Conservation (phyloP, 2,329 filamentous ascomycete species). For the Sporothrix luriei region DNA sequence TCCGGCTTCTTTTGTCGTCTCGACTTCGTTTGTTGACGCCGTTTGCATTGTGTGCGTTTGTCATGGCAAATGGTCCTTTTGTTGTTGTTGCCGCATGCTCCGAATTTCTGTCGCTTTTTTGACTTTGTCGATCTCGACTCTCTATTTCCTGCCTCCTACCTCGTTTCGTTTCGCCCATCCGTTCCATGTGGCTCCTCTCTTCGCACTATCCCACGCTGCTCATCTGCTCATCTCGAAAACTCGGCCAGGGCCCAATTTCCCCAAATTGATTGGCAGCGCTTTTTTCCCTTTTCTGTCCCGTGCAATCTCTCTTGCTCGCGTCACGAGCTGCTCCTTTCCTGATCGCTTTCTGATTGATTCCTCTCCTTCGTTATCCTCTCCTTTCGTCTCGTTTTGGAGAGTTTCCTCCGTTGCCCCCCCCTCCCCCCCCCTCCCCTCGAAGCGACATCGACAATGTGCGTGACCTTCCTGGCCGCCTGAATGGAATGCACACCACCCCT, state of each 20-base stretch:
- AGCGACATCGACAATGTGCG: conserved; percentile 29
- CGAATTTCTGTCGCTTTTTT: not conserved
- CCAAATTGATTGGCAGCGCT: conserved; percentile 32
- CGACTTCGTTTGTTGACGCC: not conserved
- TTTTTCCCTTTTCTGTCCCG: conserved; percentile 23
- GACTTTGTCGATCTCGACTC: conserved; percentile 8
- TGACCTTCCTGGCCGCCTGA: conserved; percentile 28
- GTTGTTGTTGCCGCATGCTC: not conserved
- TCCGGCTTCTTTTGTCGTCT: not conserved
- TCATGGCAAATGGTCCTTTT: not conserved
- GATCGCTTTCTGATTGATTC: not conserved
- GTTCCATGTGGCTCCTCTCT: not conserved
- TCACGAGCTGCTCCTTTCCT: conserved; percentile 8
- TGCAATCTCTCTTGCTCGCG: conserved; percentile 1
- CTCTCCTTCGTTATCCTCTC: not conserved
- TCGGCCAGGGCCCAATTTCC: conserved; percentile 28
- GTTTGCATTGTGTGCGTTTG: not conserved
- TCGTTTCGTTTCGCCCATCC: not conserved
- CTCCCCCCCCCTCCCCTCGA: not conserved
- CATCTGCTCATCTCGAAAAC: conserved; percentile 17
- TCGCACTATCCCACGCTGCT: not conserved
- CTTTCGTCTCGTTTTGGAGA: not conserved
- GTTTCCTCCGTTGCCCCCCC: not conserved
- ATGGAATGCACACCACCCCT: conserved; percentile 20
- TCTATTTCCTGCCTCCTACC: not conserved